These are phyloP conservation scores for Diaporthe caulivora DNA, from an alignment of 2,329 filamentous ascomycete species.

Conservation along the genomic window DNA sequence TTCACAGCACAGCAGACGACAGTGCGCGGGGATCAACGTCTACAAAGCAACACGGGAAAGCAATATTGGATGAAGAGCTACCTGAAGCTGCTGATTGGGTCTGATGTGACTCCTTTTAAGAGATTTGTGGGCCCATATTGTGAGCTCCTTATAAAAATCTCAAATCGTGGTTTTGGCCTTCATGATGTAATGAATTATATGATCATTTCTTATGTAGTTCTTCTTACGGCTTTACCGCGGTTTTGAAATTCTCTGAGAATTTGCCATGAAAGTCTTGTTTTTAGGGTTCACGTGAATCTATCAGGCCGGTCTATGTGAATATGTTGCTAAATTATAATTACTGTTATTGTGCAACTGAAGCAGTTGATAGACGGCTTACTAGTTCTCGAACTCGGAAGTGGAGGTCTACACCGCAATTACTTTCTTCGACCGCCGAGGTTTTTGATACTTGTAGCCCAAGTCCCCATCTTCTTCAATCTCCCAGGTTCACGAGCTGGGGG, in stretches of 20 bases:
- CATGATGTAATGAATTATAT: neutral
- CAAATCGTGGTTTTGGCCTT: neutral
- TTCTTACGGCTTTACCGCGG: neutral
- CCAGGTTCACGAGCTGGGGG: neutral
- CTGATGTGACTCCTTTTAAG: neutral
- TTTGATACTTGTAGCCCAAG: neutral
- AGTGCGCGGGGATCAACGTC: neutral
- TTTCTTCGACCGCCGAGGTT: neutral
- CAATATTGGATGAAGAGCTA: neutral
- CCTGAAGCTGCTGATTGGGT: slow-evolving; percentile 16
- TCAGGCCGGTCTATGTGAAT: neutral
- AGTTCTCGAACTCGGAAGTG: neutral
- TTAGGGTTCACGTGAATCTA: too few relatives aligned
- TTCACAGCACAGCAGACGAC: neutral
- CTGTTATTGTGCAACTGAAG: neutral
- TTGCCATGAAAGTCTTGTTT: neutral
- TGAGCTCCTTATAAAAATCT: too few relatives aligned
- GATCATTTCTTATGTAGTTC: neutral
- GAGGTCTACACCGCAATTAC: neutral
- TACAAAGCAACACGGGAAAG: neutral
- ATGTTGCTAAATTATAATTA: neutral
- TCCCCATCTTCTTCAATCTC: neutral
- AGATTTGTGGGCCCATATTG: neutral
- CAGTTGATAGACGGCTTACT: neutral
- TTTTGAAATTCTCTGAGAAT: neutral